phyloP scores from a whole-genome alignment of 1,284 basidiomycete genomes.

The Cryptococcus jaspeensis region DNA sequence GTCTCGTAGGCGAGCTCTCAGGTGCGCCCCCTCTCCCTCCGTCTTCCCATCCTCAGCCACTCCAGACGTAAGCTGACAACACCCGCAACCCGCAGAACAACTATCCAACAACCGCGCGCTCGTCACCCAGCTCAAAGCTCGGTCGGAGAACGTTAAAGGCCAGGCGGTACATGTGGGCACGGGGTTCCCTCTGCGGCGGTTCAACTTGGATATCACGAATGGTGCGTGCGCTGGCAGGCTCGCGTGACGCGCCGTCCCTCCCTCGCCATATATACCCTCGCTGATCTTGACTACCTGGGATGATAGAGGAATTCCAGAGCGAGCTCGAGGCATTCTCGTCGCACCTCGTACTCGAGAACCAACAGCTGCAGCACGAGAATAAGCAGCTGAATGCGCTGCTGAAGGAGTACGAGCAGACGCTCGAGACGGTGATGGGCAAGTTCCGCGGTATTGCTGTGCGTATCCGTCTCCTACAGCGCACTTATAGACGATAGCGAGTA shows the following conservation, averaged over 20 bases:
- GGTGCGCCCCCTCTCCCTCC: slow-evolving; percentile 25
- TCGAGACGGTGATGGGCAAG: slow-evolving; percentile 95
- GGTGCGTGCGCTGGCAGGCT: slow-evolving; percentile 54
- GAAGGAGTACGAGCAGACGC: slow-evolving; percentile 91
- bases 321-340: slow-evolving; percentile 89
- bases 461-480: slow-evolving; percentile 19
- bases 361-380: slow-evolving; percentile 87
- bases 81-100: slow-evolving; percentile 61
- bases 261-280: background rate
- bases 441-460: slow-evolving; percentile 88
- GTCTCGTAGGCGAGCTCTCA: slow-evolving; percentile 71
- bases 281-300: background rate
- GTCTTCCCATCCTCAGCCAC: background rate
- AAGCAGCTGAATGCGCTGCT: slow-evolving; percentile 83
- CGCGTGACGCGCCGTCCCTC: background rate
- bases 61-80: background rate
- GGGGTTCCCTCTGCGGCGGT: slow-evolving; percentile 79
- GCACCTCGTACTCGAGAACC: slow-evolving; percentile 90
- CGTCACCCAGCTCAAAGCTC: slow-evolving; percentile 67
- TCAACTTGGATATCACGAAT: slow-evolving; percentile 91
- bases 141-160: slow-evolving; percentile 74
- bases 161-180: slow-evolving; percentile 75
- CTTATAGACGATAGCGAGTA: background rate
- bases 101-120: slow-evolving; percentile 80
- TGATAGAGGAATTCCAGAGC: slow-evolving; percentile 82